phyloP scores from a whole-genome alignment of 2,329 filamentous ascomycete genomes.

The Fusarium gaditjirri region DNA sequence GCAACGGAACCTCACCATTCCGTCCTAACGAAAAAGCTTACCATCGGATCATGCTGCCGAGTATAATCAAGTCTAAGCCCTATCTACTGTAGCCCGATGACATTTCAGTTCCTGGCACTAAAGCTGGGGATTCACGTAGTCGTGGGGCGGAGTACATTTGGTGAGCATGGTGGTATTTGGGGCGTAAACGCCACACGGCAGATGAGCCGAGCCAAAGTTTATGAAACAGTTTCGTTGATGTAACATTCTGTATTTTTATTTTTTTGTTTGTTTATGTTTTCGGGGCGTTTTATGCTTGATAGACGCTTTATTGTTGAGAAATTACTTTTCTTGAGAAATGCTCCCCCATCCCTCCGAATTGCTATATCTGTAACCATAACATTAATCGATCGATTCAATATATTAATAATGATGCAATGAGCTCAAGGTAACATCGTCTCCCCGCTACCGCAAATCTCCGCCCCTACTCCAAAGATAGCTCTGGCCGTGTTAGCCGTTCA shows the following conservation, averaged over 20 bases:
- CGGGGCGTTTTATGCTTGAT: neutral
- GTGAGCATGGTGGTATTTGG: neutral
- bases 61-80: constrained; percentile 15
- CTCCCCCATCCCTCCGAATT: neutral
- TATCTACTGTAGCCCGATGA: neutral
- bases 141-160: constrained; percentile 6
- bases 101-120: constrained; percentile 3
- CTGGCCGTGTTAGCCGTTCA: constrained; percentile 26
- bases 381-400: neutral
- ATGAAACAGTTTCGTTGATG: neutral
- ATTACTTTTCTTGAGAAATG: neutral
- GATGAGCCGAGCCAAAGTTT: constrained; percentile 11
- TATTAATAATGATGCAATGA: constrained; percentile 11
- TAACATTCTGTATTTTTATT: neutral
- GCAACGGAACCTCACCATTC: constrained; percentile 6
- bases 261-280: neutral
- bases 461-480: constrained; percentile 9
- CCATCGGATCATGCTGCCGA: neutral
- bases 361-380: neutral
- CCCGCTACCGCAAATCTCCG: constrained; percentile 13
- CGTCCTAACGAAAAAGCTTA: neutral
- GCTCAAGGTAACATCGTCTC: constrained; percentile 10
- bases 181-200: constrained; percentile 21
- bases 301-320: neutral
- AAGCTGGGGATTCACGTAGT: neutral